A percentile compares a stretch with the other conserved stretches of the same genome.
Evolutionary conservation across 257 asterid genomes (phyloP).

Genomic region (Leptodermis oblonga): DNA sequence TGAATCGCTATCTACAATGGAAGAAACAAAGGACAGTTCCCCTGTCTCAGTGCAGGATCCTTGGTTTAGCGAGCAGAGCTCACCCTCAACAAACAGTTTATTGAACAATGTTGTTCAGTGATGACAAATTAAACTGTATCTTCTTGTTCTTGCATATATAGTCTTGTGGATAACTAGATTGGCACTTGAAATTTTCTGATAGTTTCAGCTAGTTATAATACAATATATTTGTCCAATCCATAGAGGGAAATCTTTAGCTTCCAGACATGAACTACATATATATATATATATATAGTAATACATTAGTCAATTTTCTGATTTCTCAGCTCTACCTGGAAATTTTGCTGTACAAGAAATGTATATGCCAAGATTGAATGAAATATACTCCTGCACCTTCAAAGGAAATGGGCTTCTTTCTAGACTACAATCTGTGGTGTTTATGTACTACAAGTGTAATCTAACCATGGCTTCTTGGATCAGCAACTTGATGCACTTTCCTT

Average conservation of each 20-base stretch:
- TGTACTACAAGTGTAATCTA: constrained; percentile 22
- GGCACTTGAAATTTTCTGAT: too few relatives aligned
- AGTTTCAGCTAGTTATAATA: not conserved
- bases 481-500: constrained; percentile 62
- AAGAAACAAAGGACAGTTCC: constrained; percentile 44
- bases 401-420: not conserved
- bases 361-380: constrained; percentile 2
- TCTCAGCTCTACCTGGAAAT: not conserved
- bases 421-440: not conserved
- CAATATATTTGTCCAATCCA: constrained; percentile 14
- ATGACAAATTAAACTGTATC: not conserved
- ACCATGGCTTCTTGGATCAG: constrained; percentile 93
- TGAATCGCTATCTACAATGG: constrained; percentile 27
- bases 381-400: not conserved
- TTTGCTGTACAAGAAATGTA: constrained; percentile 7
- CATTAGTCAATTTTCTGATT: not conserved
- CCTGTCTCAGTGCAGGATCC: constrained; percentile 80
- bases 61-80: constrained; percentile 76
- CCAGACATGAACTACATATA: not conserved
- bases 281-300: too few relatives aligned
- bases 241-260: constrained; percentile 7
- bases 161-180: constrained; percentile 17
- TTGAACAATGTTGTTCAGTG: constrained; percentile 40
- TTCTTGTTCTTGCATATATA: constrained; percentile 9
- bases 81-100: constrained; percentile 78